Evolutionary conservation across 1,284 basidiomycete species (phyloP).

Genomic region (Naganishia liquefaciens): DNA sequence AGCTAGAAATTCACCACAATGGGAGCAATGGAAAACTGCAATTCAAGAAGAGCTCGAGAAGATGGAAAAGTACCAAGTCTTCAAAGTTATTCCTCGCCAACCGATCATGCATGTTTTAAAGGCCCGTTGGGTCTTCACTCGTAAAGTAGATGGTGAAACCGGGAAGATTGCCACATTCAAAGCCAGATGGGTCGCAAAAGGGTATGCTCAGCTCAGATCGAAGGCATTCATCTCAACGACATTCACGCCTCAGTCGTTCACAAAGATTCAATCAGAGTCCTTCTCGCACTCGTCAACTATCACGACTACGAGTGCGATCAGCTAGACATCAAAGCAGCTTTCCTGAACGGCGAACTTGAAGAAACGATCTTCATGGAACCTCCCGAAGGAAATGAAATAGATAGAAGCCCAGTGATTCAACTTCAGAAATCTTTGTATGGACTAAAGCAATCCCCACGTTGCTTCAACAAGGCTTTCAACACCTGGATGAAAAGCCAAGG

Average conservation of each 20-base stretch:
- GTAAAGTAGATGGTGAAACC: constrained; percentile 22
- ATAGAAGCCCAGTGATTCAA: constrained; percentile 36
- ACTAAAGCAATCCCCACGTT: constrained; percentile 47
- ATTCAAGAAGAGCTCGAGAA: constrained; percentile 35
- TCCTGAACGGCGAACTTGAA: no score
- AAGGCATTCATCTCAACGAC: no score
- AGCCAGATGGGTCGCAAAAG: constrained; percentile 41
- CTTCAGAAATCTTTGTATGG: constrained; percentile 52
- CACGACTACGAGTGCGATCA: no score
- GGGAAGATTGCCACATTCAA: constrained; percentile 43
- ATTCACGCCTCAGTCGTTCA: constrained; percentile 54
- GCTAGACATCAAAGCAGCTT: no score
- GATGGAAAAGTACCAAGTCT: constrained; percentile 37
- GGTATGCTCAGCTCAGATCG: constrained; percentile 48
- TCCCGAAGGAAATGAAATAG: constrained; percentile 55
- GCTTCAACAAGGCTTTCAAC: no score
- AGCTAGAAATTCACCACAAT: neutral
- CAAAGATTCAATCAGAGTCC: no score
- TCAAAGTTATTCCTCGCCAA: constrained; percentile 6
- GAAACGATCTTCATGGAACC: no score
- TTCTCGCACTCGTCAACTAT: constrained; percentile 50
- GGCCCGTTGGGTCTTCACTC: constrained; percentile 28
- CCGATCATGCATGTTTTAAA: neutral
- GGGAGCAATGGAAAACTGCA: constrained; percentile 31
- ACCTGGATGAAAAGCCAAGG: no score